Percentiles rank a stretch among this genome's conserved stretches.
Conservation (phyloP, 192 early-diverging fungal genomes). For the Rhizophagus sp. region DNA sequence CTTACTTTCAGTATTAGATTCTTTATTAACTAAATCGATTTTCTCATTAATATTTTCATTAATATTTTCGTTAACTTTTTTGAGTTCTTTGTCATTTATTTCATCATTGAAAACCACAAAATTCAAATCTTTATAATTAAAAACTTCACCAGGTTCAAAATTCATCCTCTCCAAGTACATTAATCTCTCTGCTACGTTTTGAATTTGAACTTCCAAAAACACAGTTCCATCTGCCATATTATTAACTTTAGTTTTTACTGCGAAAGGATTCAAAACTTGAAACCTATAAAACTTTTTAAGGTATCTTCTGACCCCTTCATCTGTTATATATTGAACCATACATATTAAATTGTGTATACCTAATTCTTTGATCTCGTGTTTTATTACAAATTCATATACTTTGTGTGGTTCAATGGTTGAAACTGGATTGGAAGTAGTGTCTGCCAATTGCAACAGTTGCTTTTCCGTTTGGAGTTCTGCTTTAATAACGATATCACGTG, state of each 20-base stretch:
- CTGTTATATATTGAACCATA: conserved; percentile 74
- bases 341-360: conserved; percentile 91
- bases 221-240: conserved; percentile 66
- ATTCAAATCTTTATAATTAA: conserved; percentile 71
- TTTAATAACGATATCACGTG: neutral
- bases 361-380: conserved; percentile 95
- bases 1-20: neutral
- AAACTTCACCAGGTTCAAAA: conserved; percentile 81
- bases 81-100: conserved; percentile 33
- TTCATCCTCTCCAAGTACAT: conserved; percentile 89
- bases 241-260: conserved; percentile 97
- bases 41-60: neutral
- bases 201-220: conserved; percentile 92
- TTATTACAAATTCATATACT: conserved; percentile 73
- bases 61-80: neutral
- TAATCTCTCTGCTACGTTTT: conserved; percentile 75
- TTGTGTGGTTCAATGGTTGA: conserved; percentile 64
- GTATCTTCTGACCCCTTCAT: conserved; percentile 65
- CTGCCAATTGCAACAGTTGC: neutral
- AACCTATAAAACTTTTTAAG: conserved; percentile 96
- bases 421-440: conserved; percentile 25
- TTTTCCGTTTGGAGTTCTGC: neutral
- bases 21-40: neutral
- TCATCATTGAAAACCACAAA: conserved; percentile 34
- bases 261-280: conserved; percentile 92